phyloP scores from a whole-genome alignment of 129 eudicot species.

The Ambrosia artemisiifolia region DNA sequence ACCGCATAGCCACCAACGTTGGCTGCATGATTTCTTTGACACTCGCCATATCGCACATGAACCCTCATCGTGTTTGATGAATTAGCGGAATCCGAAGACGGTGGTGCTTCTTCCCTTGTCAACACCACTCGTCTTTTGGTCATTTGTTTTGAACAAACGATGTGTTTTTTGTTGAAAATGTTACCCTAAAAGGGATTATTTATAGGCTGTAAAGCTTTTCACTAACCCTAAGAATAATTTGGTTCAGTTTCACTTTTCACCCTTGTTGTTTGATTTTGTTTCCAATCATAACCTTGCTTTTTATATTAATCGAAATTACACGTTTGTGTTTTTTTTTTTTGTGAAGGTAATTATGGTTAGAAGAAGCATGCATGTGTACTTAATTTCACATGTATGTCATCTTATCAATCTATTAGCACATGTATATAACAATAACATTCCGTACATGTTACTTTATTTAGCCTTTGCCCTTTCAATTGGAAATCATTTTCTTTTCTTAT shows the following conservation, averaged over 20 bases:
- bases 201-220: conserved; percentile 39
- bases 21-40: conserved; percentile 86
- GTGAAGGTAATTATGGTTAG: neutral
- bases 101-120: conserved; percentile 38
- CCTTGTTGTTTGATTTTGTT: conserved; percentile 25
- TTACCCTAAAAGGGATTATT: conserved; percentile 60
- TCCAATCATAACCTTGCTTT: conserved; percentile 23
- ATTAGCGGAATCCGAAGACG: conserved; percentile 24
- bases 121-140: conserved; percentile 46
- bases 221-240: conserved; percentile 31
- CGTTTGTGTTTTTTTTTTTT: conserved; percentile 16
- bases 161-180: conserved; percentile 27
- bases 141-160: conserved; percentile 31
- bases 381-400: conserved; percentile 30
- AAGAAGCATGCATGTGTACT: conserved; percentile 34
- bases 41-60: conserved; percentile 69
- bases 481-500: neutral
- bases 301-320: conserved; percentile 21
- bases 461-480: neutral
- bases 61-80: conserved; percentile 49
- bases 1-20: conserved; percentile 75
- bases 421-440: conserved; percentile 7
- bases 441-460: neutral
- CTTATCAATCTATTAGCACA: conserved; percentile 23
- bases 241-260: conserved; percentile 28